phyloP scores from a whole-genome alignment of 179 eudicot species.

The Dionaea muscipula region DNA sequence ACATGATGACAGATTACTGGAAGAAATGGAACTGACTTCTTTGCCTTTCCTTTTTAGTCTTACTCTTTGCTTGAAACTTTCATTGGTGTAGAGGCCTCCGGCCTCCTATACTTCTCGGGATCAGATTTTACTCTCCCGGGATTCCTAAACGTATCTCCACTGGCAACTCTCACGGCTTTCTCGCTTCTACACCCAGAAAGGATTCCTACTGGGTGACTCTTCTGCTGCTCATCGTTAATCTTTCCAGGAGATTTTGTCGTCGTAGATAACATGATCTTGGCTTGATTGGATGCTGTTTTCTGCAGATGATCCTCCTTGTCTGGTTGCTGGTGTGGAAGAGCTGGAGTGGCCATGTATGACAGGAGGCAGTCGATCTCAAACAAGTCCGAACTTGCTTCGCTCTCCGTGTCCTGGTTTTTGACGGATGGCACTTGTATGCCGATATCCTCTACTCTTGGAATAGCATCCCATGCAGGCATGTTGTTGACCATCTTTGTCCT shows the following conservation, averaged over 20 bases:
- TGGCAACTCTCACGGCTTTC: constrained; percentile 12
- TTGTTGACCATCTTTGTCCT: constrained; percentile 12
- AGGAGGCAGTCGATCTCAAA: constrained; percentile 69
- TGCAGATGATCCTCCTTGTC: constrained; percentile 16
- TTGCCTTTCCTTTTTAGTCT: neutral
- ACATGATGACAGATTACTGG: too few species aligned
- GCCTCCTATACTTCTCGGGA: constrained; percentile 13
- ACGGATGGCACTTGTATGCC: constrained; percentile 15
- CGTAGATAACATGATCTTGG: constrained; percentile 11
- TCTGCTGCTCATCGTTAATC: constrained; percentile 11
- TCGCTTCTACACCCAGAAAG: constrained; percentile 11
- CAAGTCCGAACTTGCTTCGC: constrained; percentile 76
- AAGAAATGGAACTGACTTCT: too few species aligned
- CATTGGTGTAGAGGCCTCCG: constrained; percentile 14
- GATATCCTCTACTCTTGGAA: constrained; percentile 23
- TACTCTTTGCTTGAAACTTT: constrained; percentile 28
- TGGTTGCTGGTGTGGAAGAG: constrained; percentile 10
- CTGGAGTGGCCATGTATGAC: constrained; percentile 26
- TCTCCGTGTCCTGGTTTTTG: constrained; percentile 30
- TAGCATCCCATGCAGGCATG: constrained; percentile 40
- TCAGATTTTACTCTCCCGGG: constrained; percentile 11
- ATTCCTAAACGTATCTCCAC: constrained; percentile 26
- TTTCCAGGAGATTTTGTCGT: constrained; percentile 41
- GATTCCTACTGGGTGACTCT: constrained; percentile 4
- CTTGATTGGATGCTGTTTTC: constrained; percentile 4